Base-by-base conservation (phyloP, 106 monocot species). In the Chionographis japonica region DNA sequence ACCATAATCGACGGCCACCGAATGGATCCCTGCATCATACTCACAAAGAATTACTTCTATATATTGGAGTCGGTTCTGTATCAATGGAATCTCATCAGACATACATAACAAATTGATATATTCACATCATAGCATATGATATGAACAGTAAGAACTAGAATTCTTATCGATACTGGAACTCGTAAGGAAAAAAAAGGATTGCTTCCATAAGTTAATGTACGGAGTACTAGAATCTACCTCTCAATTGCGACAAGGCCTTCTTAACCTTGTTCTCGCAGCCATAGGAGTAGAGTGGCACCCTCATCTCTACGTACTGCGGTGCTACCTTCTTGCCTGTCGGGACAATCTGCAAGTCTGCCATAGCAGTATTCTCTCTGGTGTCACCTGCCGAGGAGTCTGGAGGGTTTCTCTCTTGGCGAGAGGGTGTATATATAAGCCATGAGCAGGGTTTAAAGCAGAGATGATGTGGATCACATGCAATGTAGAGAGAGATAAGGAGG, bases 201-300 rank as follows among this genome's bases (percentile, higher is more conserved):
- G 27, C 27, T 27, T 27, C 27, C 1, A 0, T 27, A 27, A 27
- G 27, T 27, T 27, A 27, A 27, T 27, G 27, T 27, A 27, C 1
- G 27, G 27, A 27, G 27, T 27, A 27, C 27, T 27, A 27, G 27
- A 27, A 40, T 37, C 15, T 70, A 94, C 94, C 94, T 94, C 75
- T 84, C 37, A 90, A 59, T 75, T 90, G 78, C 9, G 90, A 75
- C 36, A 94, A 61, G 8, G 94, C 86, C 68, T 90, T 94, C 81
- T 85, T 90, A 43, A 90, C 74, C 74, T 94, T 94, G 82, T 79
- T 90, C 80, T 85, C 87, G 52, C 94, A 94, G 4, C 94, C 94
- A 70, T 75, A 90, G 5, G 94, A 94, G 63, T 94, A 94, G 46
- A 90, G 80, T 14, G 94, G 94, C 37, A 94, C 94, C 85, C 68